Evolutionary conservation across 2,329 filamentous ascomycete genomes (phyloP), one percentile per base, ranked within the genome.

Genomic region (Dactylellina leptospora): DNA sequence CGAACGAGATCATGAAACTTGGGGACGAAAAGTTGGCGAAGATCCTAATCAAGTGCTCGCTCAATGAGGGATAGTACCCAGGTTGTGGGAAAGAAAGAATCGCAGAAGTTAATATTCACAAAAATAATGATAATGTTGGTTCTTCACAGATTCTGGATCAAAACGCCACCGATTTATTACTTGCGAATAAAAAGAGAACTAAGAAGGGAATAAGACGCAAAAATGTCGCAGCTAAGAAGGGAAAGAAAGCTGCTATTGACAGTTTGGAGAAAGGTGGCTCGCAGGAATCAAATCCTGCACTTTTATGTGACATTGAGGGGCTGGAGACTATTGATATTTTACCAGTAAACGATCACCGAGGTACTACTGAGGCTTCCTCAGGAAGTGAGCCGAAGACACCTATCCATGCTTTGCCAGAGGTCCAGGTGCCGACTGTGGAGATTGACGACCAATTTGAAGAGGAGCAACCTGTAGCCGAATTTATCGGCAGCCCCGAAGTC

Each of bases 11-110:
- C n/a, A 42, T 72, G 13, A 72, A 72, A 36, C 13, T 36, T 9
- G 68, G 68, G 10, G 68, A 72, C n/a, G 22, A 48, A 20, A 60
- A 64, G 28, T 18, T 72, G 47, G 68, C 53, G 4, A 72, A 55
- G 53, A 60, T 72, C 42, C 36, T 72, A 27, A 48, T 72, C 27
- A 72, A 72, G 47, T 56, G 61, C 48, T 53, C 48, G 10, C 48
- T 53, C 28, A 53, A 53, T 30, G 48, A 53, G 28, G 48, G 48
- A 53, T 53, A 53, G 48, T 20, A 11, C 18, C 28, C 28, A 4
- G 13, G 13, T 22, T 23, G n/a, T 22, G 30, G 3, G 16, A 22
- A 10, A 4, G n/a, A 44, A 23, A 36, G 25, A 53, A 22, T 16
- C 27, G 28, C 48, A 36, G 10, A 30, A 30, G 10, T 28, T 53